Percentiles rank a stretch among this genome's conserved stretches.
These are phyloP conservation scores for Arabis hirsuta DNA, from an alignment of 345 rosid genomes.

Conservation along the genomic window DNA sequence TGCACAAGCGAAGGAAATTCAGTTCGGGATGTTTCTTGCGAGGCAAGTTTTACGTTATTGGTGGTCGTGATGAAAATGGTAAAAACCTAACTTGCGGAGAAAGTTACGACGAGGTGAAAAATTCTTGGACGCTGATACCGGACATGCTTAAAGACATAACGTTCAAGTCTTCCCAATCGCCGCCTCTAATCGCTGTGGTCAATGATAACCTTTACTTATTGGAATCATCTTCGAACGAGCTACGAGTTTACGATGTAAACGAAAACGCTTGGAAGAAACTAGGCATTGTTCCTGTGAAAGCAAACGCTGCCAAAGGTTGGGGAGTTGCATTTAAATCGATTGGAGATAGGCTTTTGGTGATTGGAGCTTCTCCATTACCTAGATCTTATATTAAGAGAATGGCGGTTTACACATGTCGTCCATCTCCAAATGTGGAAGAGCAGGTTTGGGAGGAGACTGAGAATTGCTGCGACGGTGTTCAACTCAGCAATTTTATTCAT, in stretches of 20 bases:
- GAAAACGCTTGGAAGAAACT: constrained; percentile 61
- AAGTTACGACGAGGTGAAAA: constrained; percentile 41
- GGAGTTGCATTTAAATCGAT: constrained; percentile 55
- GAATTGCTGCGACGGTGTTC: too few relatives aligned
- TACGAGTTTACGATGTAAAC: constrained; percentile 55
- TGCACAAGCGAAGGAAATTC: constrained; percentile 54
- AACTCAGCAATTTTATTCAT: too few relatives aligned
- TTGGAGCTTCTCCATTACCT: too few relatives aligned
- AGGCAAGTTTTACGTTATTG: constrained; percentile 63
- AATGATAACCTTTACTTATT: constrained; percentile 66
- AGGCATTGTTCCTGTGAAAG: constrained; percentile 63
- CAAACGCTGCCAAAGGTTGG: constrained; percentile 61
- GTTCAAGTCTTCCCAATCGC: constrained; percentile 49
- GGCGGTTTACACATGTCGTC: too few relatives aligned
- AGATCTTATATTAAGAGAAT: too few relatives aligned
- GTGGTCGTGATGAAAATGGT: constrained; percentile 56
- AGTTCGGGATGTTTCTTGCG: constrained; percentile 74
- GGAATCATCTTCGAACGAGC: constrained; percentile 55
- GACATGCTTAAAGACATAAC: constrained; percentile 55
- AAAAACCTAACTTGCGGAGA: constrained; percentile 43
- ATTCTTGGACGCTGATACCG: constrained; percentile 57
- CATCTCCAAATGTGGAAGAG: too few relatives aligned
- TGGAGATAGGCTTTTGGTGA: constrained; percentile 43
- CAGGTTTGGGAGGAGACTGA: too few relatives aligned
- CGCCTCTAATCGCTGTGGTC: constrained; percentile 65